Evolutionary conservation across 2,329 filamentous ascomycete species (phyloP), one percentile per base, ranked within the genome.

Genomic region (Herpotrichia juniperi): DNA sequence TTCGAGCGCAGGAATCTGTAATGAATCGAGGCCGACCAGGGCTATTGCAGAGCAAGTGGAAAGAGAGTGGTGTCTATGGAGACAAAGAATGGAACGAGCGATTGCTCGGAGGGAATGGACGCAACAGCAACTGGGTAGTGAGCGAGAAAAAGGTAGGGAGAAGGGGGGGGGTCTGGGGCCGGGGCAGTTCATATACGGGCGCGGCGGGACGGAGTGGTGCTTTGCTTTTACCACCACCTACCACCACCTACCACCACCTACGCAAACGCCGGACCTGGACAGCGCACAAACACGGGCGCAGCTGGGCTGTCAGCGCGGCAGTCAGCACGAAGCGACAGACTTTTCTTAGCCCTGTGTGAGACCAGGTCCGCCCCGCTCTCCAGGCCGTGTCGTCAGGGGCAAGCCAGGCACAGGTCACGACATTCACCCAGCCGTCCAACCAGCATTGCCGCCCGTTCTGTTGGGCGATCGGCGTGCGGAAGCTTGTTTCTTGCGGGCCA

Each of bases 1-100:
- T 74, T 74, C 63, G 72, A 77, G 74, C 73, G 61, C 62, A 59
- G 58, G 54, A 57, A 26, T 28, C n/a, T 7, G 30, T 45, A 49
- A 31, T 50, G 48, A 46, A 63, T 56, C 51, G 51, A 51, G 63
- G 76, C 76, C 75, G 64, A 77, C 75, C 75, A 75, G 75, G 75
- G 75, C 75, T 66, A 61, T 65, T 66, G 67, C 67, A 56, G 53
- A 19, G 34, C 57, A 58, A 69, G 67, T 60, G 63, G 61, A 73
- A 61, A 46, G 65, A 74, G 68, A 65, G 67, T 67, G 59, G 58
- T 60, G 66, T 69, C 62, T 62, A 52, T 39, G 67, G 55, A 63
- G 65, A 61, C 64, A 73, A 66, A 40, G 69, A 70, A 67, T 61
- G 70, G 57, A 74, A 72, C 62, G 76, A 78, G 76, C 75, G 68